These are phyloP conservation scores for Paramecium pentaurelia DNA, from an alignment of 73 alveolate genomes.

Conservation along the genomic window DNA sequence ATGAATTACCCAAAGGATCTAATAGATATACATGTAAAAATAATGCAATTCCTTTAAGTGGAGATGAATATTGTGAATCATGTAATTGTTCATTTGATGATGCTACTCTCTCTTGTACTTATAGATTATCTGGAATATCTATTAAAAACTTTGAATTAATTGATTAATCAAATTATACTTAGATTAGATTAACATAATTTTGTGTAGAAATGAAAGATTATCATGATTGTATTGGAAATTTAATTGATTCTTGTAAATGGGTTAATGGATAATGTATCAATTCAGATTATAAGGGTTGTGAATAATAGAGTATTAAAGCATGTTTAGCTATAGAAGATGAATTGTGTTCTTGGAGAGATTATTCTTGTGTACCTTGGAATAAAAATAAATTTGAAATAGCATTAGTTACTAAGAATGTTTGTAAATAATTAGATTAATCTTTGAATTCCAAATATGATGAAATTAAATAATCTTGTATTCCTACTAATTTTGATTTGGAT, in stretches of 20 bases:
- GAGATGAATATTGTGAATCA: neutral
- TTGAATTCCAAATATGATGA: neutral
- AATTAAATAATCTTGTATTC: neutral
- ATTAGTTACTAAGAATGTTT: neutral
- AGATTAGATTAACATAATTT: neutral
- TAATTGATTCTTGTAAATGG: neutral
- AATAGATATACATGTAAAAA: neutral
- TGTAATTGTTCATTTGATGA: slow-evolving; percentile 1
- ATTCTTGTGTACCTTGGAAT: slow-evolving; percentile 15
- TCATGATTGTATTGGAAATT: neutral
- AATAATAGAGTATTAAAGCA: neutral
- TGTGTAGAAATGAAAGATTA: neutral
- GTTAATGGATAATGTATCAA: neutral
- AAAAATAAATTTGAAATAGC: neutral
- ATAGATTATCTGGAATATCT: neutral
- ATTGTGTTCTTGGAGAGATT: slow-evolving; percentile 33
- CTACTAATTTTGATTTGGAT: neutral
- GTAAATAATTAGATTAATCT: neutral
- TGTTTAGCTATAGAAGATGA: neutral
- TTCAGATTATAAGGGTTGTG: neutral
- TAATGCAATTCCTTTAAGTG: neutral
- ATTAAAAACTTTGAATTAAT: neutral
- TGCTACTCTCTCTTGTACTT: neutral
- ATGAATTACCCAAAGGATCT: neutral
- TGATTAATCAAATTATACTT: neutral